Base-by-base conservation (phyloP, 257 asterid species). In the Solanum neorickii region DNA sequence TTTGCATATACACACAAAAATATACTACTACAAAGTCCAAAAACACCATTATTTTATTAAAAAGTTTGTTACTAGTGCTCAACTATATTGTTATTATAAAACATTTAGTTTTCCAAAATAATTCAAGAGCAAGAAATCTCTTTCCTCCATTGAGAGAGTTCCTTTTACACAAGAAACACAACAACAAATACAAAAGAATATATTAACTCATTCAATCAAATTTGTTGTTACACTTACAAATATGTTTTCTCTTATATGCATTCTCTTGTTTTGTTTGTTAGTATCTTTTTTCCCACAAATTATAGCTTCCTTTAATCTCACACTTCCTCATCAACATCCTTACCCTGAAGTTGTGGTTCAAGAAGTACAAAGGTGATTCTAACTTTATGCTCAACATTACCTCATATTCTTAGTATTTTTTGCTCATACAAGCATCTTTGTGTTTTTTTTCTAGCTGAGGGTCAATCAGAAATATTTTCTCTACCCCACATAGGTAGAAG, bases 301-400 rank as follows among this genome's bases (percentile, higher is more conserved):
- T 42, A 90, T 89, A 86, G 77, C 89, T 76, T 41, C 95, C 78
- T 89, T 91, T 88, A 95, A 96, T 88, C 96, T 96, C 88, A 89
- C 96, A 42, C 95, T 96, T 73, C 93, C 96, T 41, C 94, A 94
- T 91, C 99, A 96, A 83, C 98, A 96, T 90, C 98, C 99, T n/a
- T 41, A 92, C 92, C 99, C 99, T 89, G 99, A 96, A 82, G 93
- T 89, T 87, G 98, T 95, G 80, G 98, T 84, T 89, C 94, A 90
- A 46, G 92, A 96, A 82, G 91, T 96, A 6, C 98, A 92, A 29
- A 94, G 98, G 98, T 95, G n/a, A 18, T 29, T 18, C 42, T 47
- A 3, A 16, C 82, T 62, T n/a, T 41, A 25, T 46, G 31, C n/a
- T 44, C 69, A 69, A 3, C 65, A 6, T 27, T 29, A 83, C 21